Conservation (phyloP, 2,329 filamentous ascomycete species). For the Rosellinia necatrix region DNA sequence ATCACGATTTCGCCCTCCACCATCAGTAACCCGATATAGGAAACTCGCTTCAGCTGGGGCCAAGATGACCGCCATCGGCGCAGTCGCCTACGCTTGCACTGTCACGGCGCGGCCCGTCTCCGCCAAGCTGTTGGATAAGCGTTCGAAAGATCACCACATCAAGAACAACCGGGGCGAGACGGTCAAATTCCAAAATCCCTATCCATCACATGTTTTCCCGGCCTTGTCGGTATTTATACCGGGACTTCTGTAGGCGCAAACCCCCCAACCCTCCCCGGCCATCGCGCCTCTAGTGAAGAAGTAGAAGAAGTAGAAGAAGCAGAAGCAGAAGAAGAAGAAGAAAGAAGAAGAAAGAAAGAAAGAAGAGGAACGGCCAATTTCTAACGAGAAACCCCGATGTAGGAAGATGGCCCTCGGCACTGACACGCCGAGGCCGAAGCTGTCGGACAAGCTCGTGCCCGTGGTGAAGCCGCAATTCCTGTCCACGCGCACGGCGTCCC, state of each 20-base stretch:
- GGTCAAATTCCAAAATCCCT: conserved; percentile 55
- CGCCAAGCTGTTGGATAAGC: conserved; percentile 47
- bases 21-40: conserved; percentile 17
- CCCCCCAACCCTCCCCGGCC: background rate
- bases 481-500: conserved; percentile 57
- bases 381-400: conserved; percentile 4
- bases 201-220: conserved; percentile 49
- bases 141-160: conserved; percentile 55
- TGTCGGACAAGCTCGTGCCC: conserved; percentile 60
- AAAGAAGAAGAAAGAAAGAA: background rate
- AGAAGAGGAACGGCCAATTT: background rate
- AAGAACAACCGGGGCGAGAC: conserved; percentile 45
- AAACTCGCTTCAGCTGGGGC: conserved; percentile 30
- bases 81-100: conserved; percentile 35
- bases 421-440: conserved; percentile 63
- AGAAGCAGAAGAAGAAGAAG: background rate
- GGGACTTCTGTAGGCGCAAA: conserved; percentile 26
- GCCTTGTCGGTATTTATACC: conserved; percentile 14
- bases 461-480: conserved; percentile 72
- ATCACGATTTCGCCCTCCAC: conserved; percentile 10
- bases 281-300: background rate
- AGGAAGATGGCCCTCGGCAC: conserved; percentile 42
- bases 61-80: conserved; percentile 29
- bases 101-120: conserved; percentile 38
- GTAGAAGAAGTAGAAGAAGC: background rate